A percentile compares a stretch with the other conserved stretches of the same genome.
phyloP scores from a whole-genome alignment of 169 alveolate genomes.

The Blepharisma undulans region DNA sequence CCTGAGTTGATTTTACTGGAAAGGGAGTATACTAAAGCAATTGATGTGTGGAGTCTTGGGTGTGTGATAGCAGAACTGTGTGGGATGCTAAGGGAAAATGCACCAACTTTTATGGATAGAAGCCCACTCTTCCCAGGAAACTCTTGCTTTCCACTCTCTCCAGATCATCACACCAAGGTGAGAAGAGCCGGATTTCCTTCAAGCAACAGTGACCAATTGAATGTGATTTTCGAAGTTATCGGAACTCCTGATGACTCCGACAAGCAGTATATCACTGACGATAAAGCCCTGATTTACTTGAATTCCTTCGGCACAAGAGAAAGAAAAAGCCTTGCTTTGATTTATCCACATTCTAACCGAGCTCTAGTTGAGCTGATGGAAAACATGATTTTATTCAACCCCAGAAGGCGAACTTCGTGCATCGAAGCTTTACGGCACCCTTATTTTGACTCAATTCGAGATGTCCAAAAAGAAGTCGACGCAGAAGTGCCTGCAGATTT shows the following conservation, averaged over 20 bases:
- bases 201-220: constrained; percentile 93
- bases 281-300: background rate
- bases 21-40: constrained; percentile 98
- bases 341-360: constrained; percentile 82
- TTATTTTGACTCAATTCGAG: constrained; percentile 74
- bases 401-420: constrained; percentile 92
- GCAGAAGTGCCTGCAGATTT: constrained; percentile 25
- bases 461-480: background rate
- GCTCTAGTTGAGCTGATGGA: constrained; percentile 89
- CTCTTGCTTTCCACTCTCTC: constrained; percentile 95
- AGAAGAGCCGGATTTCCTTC: constrained; percentile 36
- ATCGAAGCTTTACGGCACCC: constrained; percentile 95
- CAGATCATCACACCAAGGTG: constrained; percentile 79
- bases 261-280: constrained; percentile 37
- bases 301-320: background rate
- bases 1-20: constrained; percentile 97
- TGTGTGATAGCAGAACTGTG: constrained; percentile 95
- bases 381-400: constrained; percentile 91
- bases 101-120: constrained; percentile 92
- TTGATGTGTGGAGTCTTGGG: constrained; percentile 99
- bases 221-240: constrained; percentile 93
- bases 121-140: constrained; percentile 97
- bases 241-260: constrained; percentile 98
- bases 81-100: constrained; percentile 85
- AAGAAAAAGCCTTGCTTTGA: background rate